Percentiles rank a stretch among this genome's conserved stretches.
These are phyloP conservation scores for Sugiyamaella boreocaroliniensis DNA, from an alignment of 805 yeast species.

Conservation along the genomic window DNA sequence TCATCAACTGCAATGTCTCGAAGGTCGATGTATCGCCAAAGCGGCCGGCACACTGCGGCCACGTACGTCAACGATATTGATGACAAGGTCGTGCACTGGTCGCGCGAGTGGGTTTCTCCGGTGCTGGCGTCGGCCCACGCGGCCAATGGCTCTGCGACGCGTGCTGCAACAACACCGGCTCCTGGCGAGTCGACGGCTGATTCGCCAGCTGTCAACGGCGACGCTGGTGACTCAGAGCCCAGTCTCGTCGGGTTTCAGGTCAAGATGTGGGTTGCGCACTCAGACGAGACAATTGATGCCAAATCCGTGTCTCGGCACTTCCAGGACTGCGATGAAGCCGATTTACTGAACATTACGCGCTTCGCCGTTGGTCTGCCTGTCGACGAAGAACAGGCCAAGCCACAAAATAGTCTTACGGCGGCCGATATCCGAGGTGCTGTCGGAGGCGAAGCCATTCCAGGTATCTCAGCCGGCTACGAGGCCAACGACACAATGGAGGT, in stretches of 20 bases:
- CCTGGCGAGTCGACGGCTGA: conserved; percentile 2
- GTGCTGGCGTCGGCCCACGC: not conserved
- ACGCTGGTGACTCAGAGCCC: conserved; percentile 20
- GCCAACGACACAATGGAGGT: conserved; percentile 24
- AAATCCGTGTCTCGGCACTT: conserved; percentile 10
- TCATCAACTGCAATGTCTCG: conserved; percentile 11
- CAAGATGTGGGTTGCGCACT: conserved; percentile 30
- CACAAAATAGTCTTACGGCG: conserved; percentile 34
- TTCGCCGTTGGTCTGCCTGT: conserved; percentile 15
- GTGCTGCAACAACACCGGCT: conserved; percentile 1
- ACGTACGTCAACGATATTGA: conserved; percentile 18
- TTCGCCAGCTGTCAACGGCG: conserved; percentile 10
- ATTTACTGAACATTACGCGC: conserved; percentile 40
- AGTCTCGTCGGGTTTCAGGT: conserved; percentile 23
- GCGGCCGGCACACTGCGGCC: conserved; percentile 15
- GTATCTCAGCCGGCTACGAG: conserved; percentile 27
- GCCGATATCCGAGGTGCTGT: conserved; percentile 52
- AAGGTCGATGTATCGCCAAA: conserved; percentile 20
- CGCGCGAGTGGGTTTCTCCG: conserved; percentile 26
- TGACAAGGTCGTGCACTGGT: conserved; percentile 28
- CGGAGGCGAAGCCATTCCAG: conserved; percentile 43
- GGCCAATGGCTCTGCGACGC: not conserved
- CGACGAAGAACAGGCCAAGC: conserved; percentile 17
- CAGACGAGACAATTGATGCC: conserved; percentile 16
- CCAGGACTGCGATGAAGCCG: conserved; percentile 37